Evolutionary conservation across 345 rosid species (phyloP).

Genomic region (Cochlearia excelsa): DNA sequence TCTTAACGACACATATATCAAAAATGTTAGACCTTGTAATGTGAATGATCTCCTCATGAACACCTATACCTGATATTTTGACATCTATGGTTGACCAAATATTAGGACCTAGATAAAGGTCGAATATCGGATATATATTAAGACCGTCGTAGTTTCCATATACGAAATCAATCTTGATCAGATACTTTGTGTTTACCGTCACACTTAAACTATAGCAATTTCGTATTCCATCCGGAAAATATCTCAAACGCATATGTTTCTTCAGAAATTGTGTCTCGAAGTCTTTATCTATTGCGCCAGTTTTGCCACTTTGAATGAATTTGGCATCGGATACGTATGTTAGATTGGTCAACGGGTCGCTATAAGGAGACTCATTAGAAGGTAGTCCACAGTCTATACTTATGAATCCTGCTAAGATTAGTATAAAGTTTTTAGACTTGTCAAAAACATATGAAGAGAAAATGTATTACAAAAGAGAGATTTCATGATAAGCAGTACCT

Average conservation of each 20-base stretch:
- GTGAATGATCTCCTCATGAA: slow-evolving; percentile 38
- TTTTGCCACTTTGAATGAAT: slow-evolving; percentile 36
- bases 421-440: no score
- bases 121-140: slow-evolving; percentile 32
- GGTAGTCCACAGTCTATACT: slow-evolving; percentile 48
- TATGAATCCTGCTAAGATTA: slow-evolving; percentile 35
- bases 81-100: slow-evolving; percentile 35
- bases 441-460: neutral
- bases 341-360: slow-evolving; percentile 25
- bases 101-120: slow-evolving; percentile 44
- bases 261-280: neutral
- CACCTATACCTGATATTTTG: neutral
- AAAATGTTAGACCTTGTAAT: slow-evolving; percentile 20
- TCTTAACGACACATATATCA: slow-evolving; percentile 50
- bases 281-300: neutral
- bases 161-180: slow-evolving; percentile 31
- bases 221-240: slow-evolving; percentile 37
- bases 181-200: slow-evolving; percentile 27
- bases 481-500: slow-evolving; percentile 13
- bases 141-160: slow-evolving; percentile 47
- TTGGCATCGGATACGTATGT: slow-evolving; percentile 33
- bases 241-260: slow-evolving; percentile 21
- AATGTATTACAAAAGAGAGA: no score
- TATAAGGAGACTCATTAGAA: slow-evolving; percentile 24
- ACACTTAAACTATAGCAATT: slow-evolving; percentile 39